Evolutionary conservation across 2,329 filamentous ascomycete species (phyloP), one percentile per base, ranked within the genome.

Genomic region (Ustilaginoidea virens): DNA sequence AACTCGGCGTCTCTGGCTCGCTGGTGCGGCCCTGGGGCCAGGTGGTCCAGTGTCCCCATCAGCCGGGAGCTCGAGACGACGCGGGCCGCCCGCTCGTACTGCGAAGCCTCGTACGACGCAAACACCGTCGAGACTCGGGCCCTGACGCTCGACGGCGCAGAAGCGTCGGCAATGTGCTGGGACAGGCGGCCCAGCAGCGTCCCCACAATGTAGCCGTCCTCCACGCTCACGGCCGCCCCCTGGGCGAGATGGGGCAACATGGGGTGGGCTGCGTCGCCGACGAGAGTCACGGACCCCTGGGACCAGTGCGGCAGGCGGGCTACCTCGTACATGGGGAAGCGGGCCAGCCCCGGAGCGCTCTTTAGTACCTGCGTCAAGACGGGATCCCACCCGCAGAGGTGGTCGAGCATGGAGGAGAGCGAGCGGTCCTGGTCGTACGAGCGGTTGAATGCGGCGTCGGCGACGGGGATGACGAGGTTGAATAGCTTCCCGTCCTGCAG

Each of bases 121-220:
- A 38, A 14, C 11, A 35, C 12, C 4, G n/a, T n/a, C n/a, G n/a
- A n/a, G n/a, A n/a, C n/a, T n/a, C n/a, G n/a, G n/a, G n/a, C n/a
- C 25, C 9, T 28, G 21, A 7, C 10, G 19, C 9, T 28, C 9
- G 5, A 29, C 28, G 4, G 31, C 20, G 5, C 10, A 8, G 15
- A n/a, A 4, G 23, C 7, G 0, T 4, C 11, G 7, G 26, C 10
- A 7, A 12, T 9, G 17, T 27, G 22, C 13, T 29, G 13, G 3
- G 24, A 19, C 6, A 34, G 21, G 12, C 33, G 28, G 6, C 38
- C 33, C 6, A 25, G 70, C 6, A 47, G 36, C 0, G 33, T 37
- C 8, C 36, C 41, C 3, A 47, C 30, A 2, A 43, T 27, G 10
- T 39, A 35, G 3, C 36, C 43, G 18, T 47, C 44, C 17, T 46